phyloP scores from a whole-genome alignment of 2,329 filamentous ascomycete genomes.

The Pezicula carpinea region DNA sequence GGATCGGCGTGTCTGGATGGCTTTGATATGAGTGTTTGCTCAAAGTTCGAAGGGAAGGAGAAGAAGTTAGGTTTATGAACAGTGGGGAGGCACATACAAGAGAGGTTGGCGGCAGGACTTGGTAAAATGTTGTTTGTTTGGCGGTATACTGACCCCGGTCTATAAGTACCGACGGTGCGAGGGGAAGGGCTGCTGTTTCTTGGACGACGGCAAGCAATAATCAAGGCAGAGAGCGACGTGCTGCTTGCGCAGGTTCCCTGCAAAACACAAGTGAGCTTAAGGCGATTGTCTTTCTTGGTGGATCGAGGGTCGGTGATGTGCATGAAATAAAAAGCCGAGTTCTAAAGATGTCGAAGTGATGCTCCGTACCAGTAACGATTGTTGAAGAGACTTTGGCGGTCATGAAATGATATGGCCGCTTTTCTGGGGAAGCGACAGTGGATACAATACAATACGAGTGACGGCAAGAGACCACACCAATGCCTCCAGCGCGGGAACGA shows the following conservation, averaged over 20 bases:
- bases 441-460: background rate
- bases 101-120: conserved; percentile 15
- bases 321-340: no score
- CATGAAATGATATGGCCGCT: background rate
- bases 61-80: background rate
- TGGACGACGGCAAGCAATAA: conserved; percentile 21
- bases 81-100: conserved; percentile 17
- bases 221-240: conserved; percentile 14
- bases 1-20: no score
- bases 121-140: conserved; percentile 13
- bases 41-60: background rate
- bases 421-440: conserved; percentile 2
- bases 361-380: background rate
- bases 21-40: background rate
- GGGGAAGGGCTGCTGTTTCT: conserved; percentile 23
- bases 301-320: no score
- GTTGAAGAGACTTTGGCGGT: background rate
- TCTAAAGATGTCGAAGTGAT: no score
- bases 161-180: no score
- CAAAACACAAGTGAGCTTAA: no score
- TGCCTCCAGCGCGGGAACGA: background rate
- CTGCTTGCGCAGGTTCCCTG: background rate
- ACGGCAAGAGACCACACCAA: background rate
- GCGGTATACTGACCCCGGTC: conserved; percentile 18
- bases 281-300: no score